Evolutionary conservation across 768 basidiomycete species (phyloP), one percentile per base, ranked within the genome.

Genomic region (Tephrocybe sp.): DNA sequence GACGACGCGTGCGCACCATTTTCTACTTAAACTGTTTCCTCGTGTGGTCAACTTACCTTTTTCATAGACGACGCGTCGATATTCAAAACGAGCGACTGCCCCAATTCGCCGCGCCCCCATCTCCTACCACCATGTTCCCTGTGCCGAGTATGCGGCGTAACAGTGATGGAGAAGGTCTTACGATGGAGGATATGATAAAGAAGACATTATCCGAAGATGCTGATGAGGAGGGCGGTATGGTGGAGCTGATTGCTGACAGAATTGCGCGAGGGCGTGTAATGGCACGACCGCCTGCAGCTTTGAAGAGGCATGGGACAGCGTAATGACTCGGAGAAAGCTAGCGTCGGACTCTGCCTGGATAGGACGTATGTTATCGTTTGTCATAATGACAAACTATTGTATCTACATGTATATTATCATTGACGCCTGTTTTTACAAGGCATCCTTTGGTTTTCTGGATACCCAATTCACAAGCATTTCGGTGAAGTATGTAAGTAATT

Each of bases 21-120:
- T 42, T 51, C 45, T 30, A 20, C 38, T 49, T 26, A 14, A n/a
- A n/a, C n/a, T n/a, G n/a, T n/a, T 49, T 30, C 23, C 26, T 36
- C 22, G 23, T 45, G 45, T 39, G 19, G 16, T 45, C 16, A 38
- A 36, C 23, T 42, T 30, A 39, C 38, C 33, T 32, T 17, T 20
- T 33, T 34, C 36, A 54, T 60, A 88, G 86, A 33, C 89, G 89
- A 45, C 82, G 82, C 17, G 80, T 82, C 32, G 89, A 91, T 67
- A 60, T 85, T 20, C 72, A 75, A 42, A 92, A 92, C 68, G 89
- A 91, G 63, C 84, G 86, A 49, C 67, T 92, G 16, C 89, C 89
- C 2, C 68, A 73, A 49, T 80, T 81, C 68, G 66, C 77, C 57
- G 63, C 40, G 16, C 45, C 51, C 8, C 72, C 45, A 39, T 56